These are phyloP conservation scores for Teratosphaeria destructans DNA, from an alignment of 2,329 filamentous ascomycete genomes.

Conservation along the genomic window DNA sequence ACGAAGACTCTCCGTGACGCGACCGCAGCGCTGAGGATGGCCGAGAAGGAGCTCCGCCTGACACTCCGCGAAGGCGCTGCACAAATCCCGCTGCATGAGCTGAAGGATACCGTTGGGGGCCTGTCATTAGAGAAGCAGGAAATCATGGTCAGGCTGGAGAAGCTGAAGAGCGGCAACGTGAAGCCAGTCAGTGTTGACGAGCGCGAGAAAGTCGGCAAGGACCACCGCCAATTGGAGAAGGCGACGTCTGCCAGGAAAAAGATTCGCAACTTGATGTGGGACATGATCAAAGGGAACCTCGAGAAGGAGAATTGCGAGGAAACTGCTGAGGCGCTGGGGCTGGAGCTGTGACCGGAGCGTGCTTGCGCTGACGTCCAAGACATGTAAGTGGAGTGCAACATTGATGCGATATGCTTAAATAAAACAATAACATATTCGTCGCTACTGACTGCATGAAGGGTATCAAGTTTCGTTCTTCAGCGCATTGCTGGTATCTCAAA, in stretches of 20 bases:
- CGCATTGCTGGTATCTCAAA: not conserved
- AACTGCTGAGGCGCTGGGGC: slow-evolving; percentile 28
- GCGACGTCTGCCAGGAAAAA: slow-evolving; percentile 33
- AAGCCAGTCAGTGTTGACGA: slow-evolving; percentile 41
- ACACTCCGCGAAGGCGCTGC: slow-evolving; percentile 37
- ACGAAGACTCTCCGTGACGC: slow-evolving; percentile 38
- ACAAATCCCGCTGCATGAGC: slow-evolving; percentile 41
- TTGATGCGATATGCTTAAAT: not conserved
- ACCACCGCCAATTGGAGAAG: slow-evolving; percentile 35
- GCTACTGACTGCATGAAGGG: not conserved
- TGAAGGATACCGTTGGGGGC: slow-evolving; percentile 33
- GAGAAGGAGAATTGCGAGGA: slow-evolving; percentile 35
- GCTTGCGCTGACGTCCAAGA: not conserved
- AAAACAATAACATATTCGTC: not conserved
- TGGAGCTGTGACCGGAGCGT: slow-evolving; percentile 10
- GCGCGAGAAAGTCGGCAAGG: slow-evolving; percentile 34
- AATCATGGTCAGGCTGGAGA: slow-evolving; percentile 31
- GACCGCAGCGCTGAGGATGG: slow-evolving; percentile 34
- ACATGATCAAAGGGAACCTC: slow-evolving; percentile 36
- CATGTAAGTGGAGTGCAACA: not conserved
- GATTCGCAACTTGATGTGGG: slow-evolving; percentile 44
- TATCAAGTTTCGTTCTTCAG: not conserved
- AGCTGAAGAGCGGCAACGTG: slow-evolving; percentile 30
- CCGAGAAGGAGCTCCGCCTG: slow-evolving; percentile 40
- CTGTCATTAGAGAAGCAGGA: slow-evolving; percentile 37